These are phyloP conservation scores for Myriosclerotinia duriaeana DNA, from an alignment of 2,329 filamentous ascomycete genomes.

Conservation along the genomic window DNA sequence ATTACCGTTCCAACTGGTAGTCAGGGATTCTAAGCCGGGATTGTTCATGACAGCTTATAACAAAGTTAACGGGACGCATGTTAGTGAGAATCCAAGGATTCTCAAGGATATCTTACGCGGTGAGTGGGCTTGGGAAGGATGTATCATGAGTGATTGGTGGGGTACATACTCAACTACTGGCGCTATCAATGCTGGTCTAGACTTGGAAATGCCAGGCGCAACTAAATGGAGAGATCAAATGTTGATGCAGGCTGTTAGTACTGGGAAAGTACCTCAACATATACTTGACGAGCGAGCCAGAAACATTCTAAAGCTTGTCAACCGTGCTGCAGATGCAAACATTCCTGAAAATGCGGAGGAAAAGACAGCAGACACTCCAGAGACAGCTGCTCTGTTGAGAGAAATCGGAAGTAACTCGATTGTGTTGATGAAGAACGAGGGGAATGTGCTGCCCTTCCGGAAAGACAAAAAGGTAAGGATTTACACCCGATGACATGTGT, in stretches of 20 bases:
- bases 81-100: slow-evolving; percentile 54
- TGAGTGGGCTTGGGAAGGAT: slow-evolving; percentile 58
- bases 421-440: slow-evolving; percentile 64
- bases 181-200: slow-evolving; percentile 39
- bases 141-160: slow-evolving; percentile 61
- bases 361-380: slow-evolving; percentile 37
- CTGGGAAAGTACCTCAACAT: slow-evolving; percentile 31
- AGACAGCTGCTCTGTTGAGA: slow-evolving; percentile 49
- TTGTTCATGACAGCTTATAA: slow-evolving; percentile 62
- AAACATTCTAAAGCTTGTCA: slow-evolving; percentile 32
- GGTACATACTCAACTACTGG: slow-evolving; percentile 35
- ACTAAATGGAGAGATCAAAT: slow-evolving; percentile 31
- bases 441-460: slow-evolving; percentile 53
- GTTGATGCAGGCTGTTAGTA: slow-evolving; percentile 30
- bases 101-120: slow-evolving; percentile 52
- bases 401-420: slow-evolving; percentile 59
- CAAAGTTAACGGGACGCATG: slow-evolving; percentile 57
- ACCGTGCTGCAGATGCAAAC: slow-evolving; percentile 42
- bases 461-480: slow-evolving; percentile 45
- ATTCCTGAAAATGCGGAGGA: slow-evolving; percentile 36
- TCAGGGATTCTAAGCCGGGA: slow-evolving; percentile 51
- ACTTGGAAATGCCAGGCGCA: slow-evolving; percentile 46
- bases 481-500: slow-evolving; percentile 53
- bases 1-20: slow-evolving; percentile 57
- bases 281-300: slow-evolving; percentile 31